Percentiles rank a stretch among this genome's conserved stretches.
phyloP scores from a whole-genome alignment of 1,139 yeast species.

The Pichia sp. region DNA sequence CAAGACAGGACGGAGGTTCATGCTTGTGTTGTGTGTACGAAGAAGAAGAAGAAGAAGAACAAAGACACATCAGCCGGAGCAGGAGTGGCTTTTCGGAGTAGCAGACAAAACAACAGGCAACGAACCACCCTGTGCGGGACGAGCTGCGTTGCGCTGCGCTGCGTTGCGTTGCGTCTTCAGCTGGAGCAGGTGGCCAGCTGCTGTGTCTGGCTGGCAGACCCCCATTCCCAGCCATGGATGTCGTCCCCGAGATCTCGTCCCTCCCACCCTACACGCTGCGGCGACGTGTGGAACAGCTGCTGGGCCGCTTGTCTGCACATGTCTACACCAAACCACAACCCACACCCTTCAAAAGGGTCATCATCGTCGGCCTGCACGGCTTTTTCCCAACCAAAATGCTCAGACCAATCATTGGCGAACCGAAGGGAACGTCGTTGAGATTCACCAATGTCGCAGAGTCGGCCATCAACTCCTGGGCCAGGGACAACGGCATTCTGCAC shows the following conservation, averaged over 20 bases:
- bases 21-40: background rate
- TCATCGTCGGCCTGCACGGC: constrained; percentile 92
- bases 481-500: constrained; percentile 42
- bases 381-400: constrained; percentile 86
- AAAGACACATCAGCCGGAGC: constrained; percentile 63
- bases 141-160: no score
- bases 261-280: background rate
- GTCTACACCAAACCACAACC: constrained; percentile 22
- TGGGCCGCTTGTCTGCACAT: constrained; percentile 13
- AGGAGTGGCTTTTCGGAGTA: constrained; percentile 20
- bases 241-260: background rate
- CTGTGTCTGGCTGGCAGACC: no score
- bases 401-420: constrained; percentile 82
- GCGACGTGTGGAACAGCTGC: constrained; percentile 5
- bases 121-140: no score
- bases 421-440: constrained; percentile 84
- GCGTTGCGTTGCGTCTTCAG: no score
- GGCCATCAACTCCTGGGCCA: constrained; percentile 68
- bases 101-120: no score
- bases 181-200: no score
- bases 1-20: background rate
- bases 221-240: background rate
- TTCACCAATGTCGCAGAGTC: constrained; percentile 84
- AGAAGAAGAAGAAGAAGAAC: background rate
- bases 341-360: constrained; percentile 39